These are phyloP conservation scores for Aspergillus homomorphus DNA, from an alignment of 495 filamentous ascomycete species.

Conservation along the genomic window DNA sequence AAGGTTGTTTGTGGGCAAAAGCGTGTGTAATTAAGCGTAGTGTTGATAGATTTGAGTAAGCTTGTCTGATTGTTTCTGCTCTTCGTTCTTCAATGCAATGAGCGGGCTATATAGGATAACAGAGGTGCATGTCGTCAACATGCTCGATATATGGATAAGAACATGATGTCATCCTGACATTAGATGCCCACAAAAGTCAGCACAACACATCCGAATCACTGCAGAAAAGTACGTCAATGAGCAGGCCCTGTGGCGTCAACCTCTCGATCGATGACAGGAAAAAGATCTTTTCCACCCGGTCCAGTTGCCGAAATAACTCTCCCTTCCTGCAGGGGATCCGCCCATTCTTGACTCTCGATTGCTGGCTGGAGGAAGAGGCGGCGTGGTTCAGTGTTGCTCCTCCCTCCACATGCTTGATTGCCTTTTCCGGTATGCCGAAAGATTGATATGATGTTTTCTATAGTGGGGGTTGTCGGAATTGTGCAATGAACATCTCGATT, in stretches of 20 bases:
- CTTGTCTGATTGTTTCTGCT: neutral
- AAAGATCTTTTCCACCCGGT: slow-evolving; percentile 1
- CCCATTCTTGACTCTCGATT: neutral
- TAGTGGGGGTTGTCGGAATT: neutral
- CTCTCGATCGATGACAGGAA: slow-evolving; percentile 13
- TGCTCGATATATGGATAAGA: neutral
- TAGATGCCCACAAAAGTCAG: slow-evolving; percentile 8
- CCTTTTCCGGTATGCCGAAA: neutral
- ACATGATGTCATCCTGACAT: slow-evolving; percentile 43
- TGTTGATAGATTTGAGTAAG: neutral
- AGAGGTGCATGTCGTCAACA: neutral
- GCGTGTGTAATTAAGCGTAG: neutral
- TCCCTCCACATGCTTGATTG: neutral
- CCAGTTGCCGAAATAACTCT: no score
- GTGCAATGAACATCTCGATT: neutral
- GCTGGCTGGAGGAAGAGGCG: neutral
- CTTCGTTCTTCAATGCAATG: neutral
- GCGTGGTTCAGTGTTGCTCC: neutral
- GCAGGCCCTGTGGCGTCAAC: slow-evolving; percentile 20
- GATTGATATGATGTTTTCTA: neutral
- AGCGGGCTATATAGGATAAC: slow-evolving; percentile 22
- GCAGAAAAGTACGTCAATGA: slow-evolving; percentile 28
- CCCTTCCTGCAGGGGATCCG: neutral
- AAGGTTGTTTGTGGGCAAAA: neutral
- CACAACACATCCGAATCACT: neutral